These are phyloP conservation scores for Aspergillus chevalieri DNA, from an alignment of 2,329 filamentous ascomycete species.

Conservation along the genomic window DNA sequence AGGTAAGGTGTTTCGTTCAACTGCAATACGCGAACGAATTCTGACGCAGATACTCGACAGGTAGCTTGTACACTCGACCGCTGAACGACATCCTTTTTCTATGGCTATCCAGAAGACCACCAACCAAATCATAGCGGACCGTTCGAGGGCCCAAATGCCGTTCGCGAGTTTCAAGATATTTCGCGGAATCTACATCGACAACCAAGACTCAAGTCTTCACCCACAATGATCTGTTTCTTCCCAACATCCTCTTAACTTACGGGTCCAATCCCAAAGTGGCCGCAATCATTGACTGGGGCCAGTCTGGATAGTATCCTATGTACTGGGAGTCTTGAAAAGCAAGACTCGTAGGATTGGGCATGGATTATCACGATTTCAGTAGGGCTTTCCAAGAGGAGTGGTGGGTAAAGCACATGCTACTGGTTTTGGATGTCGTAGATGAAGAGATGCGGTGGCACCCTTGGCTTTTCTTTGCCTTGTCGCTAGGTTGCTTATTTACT, in stretches of 20 bases:
- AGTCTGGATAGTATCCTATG: constrained; percentile 26
- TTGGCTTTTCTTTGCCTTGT: constrained; percentile 26
- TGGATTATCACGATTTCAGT: constrained; percentile 12
- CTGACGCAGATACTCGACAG: constrained; percentile 12
- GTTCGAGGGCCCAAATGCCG: constrained; percentile 23
- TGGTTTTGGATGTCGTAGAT: constrained; percentile 26
- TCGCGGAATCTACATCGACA: constrained; percentile 24
- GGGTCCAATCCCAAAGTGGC: constrained; percentile 18
- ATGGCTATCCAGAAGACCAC: not conserved
- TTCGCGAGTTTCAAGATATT: constrained; percentile 25
- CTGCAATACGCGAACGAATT: constrained; percentile 4
- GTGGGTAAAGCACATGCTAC: constrained; percentile 24
- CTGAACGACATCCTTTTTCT: constrained; percentile 29
- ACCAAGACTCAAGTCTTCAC: constrained; percentile 16
- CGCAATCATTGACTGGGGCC: constrained; percentile 24
- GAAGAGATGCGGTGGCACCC: constrained; percentile 26
- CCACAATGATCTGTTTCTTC: constrained; percentile 12
- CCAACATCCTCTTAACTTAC: constrained; percentile 18
- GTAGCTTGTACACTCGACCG: constrained; percentile 21
- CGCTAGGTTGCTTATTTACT: not conserved
- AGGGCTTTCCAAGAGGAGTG: constrained; percentile 25
- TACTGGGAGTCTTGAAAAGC: constrained; percentile 30
- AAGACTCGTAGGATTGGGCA: constrained; percentile 15
- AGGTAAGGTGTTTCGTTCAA: constrained; percentile 12
- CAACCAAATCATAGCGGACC: constrained; percentile 19